phyloP scores from a whole-genome alignment of 305 asterid species.

The Fraxinus floribunda region DNA sequence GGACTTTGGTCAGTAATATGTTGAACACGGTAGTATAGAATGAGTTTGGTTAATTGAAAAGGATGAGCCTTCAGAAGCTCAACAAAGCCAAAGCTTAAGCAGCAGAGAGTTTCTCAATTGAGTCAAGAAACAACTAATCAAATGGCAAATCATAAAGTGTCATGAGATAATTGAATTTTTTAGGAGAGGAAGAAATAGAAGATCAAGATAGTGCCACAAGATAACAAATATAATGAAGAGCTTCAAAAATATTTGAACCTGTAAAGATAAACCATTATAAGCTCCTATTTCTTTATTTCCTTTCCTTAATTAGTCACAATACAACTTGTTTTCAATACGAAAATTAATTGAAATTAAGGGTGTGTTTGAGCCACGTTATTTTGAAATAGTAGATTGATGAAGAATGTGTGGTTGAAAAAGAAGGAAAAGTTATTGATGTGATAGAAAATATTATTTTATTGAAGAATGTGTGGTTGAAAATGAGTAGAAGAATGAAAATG shows the following conservation, averaged over 20 bases:
- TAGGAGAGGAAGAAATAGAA: constrained; percentile 8
- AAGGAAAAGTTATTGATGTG: too few species aligned
- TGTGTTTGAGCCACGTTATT: too few species aligned
- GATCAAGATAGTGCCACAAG: neutral
- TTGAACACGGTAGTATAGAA: neutral
- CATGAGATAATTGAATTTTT: neutral
- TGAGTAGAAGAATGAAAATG: too few species aligned
- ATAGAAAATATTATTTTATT: too few species aligned
- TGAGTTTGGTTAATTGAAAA: neutral
- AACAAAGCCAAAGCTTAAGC: neutral
- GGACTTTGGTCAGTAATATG: constrained; percentile 4
- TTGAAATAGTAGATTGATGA: too few species aligned
- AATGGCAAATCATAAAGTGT: neutral
- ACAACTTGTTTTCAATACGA: neutral
- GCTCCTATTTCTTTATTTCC: neutral
- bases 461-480: too few species aligned
- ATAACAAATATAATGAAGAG: neutral
- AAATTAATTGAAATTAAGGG: too few species aligned
- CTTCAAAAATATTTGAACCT: neutral
- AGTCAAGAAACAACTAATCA: neutral
- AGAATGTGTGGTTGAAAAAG: too few species aligned
- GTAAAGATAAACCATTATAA: neutral
- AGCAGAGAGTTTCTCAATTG: neutral
- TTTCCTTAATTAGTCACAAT: neutral
- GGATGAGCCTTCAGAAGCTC: neutral